Percentiles rank a stretch among this genome's conserved stretches.
These are phyloP conservation scores for Purpureocillium lavendulum DNA, from an alignment of 2,329 filamentous ascomycete genomes.

Conservation along the genomic window DNA sequence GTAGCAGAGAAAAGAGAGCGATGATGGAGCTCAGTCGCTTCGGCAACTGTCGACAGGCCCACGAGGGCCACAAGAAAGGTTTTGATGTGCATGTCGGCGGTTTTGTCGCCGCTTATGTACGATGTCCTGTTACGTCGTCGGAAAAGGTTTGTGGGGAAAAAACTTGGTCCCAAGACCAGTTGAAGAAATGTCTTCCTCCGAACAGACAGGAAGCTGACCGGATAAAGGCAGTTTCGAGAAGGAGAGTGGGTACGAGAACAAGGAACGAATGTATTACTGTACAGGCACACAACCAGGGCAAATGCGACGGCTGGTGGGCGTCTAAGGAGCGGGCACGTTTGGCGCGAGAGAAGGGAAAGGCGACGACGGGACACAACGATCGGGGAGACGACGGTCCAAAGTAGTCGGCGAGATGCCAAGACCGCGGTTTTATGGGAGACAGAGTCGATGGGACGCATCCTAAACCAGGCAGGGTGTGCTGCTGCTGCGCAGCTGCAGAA, in stretches of 20 bases:
- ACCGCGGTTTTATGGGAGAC: constrained; percentile 27
- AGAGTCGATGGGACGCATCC: constrained; percentile 21
- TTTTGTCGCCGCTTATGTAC: too few species aligned
- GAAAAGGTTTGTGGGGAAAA: constrained; percentile 17
- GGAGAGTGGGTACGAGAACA: not conserved
- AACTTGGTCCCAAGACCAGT: constrained; percentile 11
- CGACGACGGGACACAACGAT: constrained; percentile 29
- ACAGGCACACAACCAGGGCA: constrained; percentile 10
- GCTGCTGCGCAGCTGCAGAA: too few species aligned
- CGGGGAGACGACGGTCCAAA: constrained; percentile 21
- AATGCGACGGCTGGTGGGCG: constrained; percentile 22
- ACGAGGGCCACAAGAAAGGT: constrained; percentile 38
- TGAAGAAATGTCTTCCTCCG: too few species aligned
- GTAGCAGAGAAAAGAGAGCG: constrained; percentile 25
- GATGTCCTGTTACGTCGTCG: constrained; percentile 4
- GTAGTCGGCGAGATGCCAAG: constrained; percentile 28
- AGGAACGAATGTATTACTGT: constrained; percentile 25
- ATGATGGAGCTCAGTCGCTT: constrained; percentile 33
- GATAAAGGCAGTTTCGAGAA: too few species aligned
- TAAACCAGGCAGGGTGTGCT: constrained; percentile 14
- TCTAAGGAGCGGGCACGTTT: constrained; percentile 4
- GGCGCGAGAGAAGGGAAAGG: constrained; percentile 42
- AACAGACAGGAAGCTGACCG: too few species aligned
- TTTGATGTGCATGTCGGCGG: constrained; percentile 43
- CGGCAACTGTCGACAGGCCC: constrained; percentile 24